Conservation (phyloP, 2,329 filamentous ascomycete genomes). For the Fusarium piperis region DNA sequence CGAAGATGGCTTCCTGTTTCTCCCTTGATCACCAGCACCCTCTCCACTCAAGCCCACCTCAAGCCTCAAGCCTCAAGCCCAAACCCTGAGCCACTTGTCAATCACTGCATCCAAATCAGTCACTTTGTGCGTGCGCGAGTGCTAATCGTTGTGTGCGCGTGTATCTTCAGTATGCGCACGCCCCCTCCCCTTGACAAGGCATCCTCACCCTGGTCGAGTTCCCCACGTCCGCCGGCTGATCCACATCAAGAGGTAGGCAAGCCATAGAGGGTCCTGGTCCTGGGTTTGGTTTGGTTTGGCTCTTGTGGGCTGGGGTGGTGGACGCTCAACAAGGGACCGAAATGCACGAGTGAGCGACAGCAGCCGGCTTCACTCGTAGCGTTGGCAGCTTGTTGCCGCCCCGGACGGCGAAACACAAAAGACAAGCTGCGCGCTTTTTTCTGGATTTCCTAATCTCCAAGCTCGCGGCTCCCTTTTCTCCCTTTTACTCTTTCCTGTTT, state of each 20-base stretch:
- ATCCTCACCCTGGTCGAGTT: slow-evolving; percentile 26
- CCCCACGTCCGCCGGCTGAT: slow-evolving; percentile 29
- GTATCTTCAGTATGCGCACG: slow-evolving; percentile 23
- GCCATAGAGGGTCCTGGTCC: slow-evolving; percentile 23
- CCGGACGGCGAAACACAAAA: slow-evolving; percentile 36
- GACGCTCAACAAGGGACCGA: slow-evolving; percentile 30
- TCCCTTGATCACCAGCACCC: slow-evolving; percentile 10
- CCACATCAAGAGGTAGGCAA: slow-evolving; percentile 18
- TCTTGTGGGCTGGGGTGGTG: slow-evolving; percentile 24
- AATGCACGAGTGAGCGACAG: slow-evolving; percentile 25
- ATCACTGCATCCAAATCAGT: slow-evolving; percentile 22
- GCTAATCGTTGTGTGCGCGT: slow-evolving; percentile 15
- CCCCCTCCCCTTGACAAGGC: slow-evolving; percentile 25
- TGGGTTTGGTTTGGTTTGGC: slow-evolving; percentile 36
- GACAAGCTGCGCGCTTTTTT: slow-evolving; percentile 43
- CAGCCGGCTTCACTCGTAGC: slow-evolving; percentile 37
- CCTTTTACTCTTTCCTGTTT: slow-evolving; percentile 5
- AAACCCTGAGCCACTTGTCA: slow-evolving; percentile 14
- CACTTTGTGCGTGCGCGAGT: slow-evolving; percentile 7
- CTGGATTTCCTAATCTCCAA: slow-evolving; percentile 10
- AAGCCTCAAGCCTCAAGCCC: slow-evolving; percentile 13
- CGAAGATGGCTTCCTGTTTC: slow-evolving; percentile 3
- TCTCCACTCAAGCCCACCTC: slow-evolving; percentile 13
- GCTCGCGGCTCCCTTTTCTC: slow-evolving; percentile 5
- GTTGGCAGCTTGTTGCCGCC: slow-evolving; percentile 15